Evolutionary conservation across 2,329 filamentous ascomycete genomes (phyloP).

Genomic region (Verticillium nubilum): DNA sequence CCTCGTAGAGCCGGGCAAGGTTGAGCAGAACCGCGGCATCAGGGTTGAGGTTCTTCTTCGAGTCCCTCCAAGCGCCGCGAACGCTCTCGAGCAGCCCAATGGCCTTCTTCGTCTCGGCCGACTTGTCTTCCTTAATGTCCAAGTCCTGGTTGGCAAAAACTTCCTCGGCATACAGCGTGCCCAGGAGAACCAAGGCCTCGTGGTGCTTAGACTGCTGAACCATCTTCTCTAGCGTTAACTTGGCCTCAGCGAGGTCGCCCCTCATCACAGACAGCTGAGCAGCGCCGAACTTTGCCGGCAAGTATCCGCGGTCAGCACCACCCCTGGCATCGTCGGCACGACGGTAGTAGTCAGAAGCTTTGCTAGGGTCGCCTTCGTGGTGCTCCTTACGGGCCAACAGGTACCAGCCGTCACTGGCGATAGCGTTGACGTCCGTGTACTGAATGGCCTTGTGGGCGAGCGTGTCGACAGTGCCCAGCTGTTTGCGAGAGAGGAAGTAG

Average conservation of each 20-base stretch:
- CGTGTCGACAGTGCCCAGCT: constrained; percentile 74
- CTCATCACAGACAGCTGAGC: constrained; percentile 84
- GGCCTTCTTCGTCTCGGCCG: constrained; percentile 78
- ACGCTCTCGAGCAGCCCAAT: constrained; percentile 80
- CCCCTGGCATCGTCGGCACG: constrained; percentile 88
- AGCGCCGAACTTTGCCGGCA: constrained; percentile 91
- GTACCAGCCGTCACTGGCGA: constrained; percentile 98
- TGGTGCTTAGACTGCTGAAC: constrained; percentile 76
- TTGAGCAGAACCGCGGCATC: constrained; percentile 89
- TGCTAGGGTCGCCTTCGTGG: constrained; percentile 67
- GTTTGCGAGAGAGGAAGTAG: constrained; percentile 83
- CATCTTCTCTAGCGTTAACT: constrained; percentile 90
- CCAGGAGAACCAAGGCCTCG: constrained; percentile 88
- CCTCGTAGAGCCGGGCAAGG: constrained; percentile 85
- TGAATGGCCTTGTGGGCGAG: constrained; percentile 92
- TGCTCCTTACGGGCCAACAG: constrained; percentile 88
- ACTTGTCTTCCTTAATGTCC: constrained; percentile 80
- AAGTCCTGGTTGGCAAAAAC: constrained; percentile 73
- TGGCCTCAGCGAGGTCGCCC: constrained; percentile 84
- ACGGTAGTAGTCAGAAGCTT: constrained; percentile 80
- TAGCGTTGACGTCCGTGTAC: constrained; percentile 90
- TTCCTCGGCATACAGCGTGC: constrained; percentile 90
- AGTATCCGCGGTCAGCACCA: constrained; percentile 81
- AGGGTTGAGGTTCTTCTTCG: constrained; percentile 74
- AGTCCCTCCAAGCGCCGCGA: constrained; percentile 84